Base-by-base conservation (phyloP, 192 early-diverging fungal species). In the Linnemannia exigua region DNA sequence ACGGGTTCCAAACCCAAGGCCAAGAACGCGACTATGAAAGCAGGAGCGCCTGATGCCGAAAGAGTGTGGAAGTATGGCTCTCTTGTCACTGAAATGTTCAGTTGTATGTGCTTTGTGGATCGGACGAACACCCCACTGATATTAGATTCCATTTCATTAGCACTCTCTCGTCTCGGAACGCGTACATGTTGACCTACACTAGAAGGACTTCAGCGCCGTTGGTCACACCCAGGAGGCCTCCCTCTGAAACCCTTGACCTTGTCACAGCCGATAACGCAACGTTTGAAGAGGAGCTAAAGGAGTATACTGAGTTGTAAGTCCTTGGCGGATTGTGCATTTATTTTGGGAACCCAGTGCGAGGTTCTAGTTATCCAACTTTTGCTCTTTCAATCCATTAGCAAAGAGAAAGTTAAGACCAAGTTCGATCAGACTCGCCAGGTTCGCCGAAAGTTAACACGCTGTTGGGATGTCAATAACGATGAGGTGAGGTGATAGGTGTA, bases 111-210 rank as follows among this genome's bases (percentile, higher is more conserved):
- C 41, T 44, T 44, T 3, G 9, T 9, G 41, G 9, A 44, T 6
- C 9, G 41, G 9, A 44, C n/a, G 41, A 44, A 44, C 41, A 44
- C 41, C 5, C 41, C 41, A 44, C 58, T 63, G 58, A 54, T n/a
- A 54, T 52, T 11, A 16, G 22, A 22, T 4, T n/a, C 22, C 46
- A 58, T 58, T 7, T 68, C 16, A 38, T 36, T 70, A 87, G 88
- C 70, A 81, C 61, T 12, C 79, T 83, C n/a, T 87, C 88, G 15
- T 89, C 88, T 35, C 68, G 81, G 19, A 89, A 89, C 46, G 88
- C 88, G 1, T 89, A 89, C 67, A 87, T 87, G 80, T 54, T 89
- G 25, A 75, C 87, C 0, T 89, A 89, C 17, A 79, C 80, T n/a
- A 81, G 46, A 66, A 33, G 73, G 19, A 35, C 20, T 3, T 25